phyloP scores from a whole-genome alignment of 257 asterid genomes.

The Nicotiana attenuata region DNA sequence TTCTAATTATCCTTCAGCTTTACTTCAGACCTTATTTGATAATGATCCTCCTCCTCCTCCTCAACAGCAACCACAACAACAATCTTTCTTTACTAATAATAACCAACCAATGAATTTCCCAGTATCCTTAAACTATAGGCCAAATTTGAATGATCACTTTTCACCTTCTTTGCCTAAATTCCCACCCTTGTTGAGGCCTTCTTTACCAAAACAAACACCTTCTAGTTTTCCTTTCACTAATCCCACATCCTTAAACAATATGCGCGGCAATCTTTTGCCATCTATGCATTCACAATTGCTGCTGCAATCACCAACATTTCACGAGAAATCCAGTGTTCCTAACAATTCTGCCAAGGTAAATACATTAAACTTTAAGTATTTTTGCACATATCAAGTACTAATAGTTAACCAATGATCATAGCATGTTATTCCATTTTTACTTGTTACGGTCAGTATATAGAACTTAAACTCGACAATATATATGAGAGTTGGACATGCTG shows the following conservation, averaged over 20 bases:
- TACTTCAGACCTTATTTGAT: slow-evolving; percentile 39
- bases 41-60: slow-evolving; percentile 28
- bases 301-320: neutral
- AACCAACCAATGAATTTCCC: slow-evolving; percentile 20
- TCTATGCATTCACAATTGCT: neutral
- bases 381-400: neutral
- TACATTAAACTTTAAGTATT: neutral
- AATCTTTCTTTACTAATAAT: slow-evolving; percentile 14
- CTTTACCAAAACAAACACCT: slow-evolving; percentile 18
- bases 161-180: slow-evolving; percentile 16
- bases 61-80: slow-evolving; percentile 7
- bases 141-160: slow-evolving; percentile 22
- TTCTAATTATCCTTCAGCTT: slow-evolving; percentile 29
- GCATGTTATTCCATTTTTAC: neutral
- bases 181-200: slow-evolving; percentile 15
- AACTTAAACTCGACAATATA: neutral
- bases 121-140: neutral
- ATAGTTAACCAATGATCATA: neutral
- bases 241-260: slow-evolving; percentile 12
- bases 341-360: neutral
- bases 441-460: neutral
- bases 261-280: slow-evolving; percentile 16
- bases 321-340: neutral
- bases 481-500: neutral
- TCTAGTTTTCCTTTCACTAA: slow-evolving; percentile 12